Evolutionary conservation across 768 basidiomycete genomes (phyloP).

Genomic region (Pleurotus salmoneostramineus): DNA sequence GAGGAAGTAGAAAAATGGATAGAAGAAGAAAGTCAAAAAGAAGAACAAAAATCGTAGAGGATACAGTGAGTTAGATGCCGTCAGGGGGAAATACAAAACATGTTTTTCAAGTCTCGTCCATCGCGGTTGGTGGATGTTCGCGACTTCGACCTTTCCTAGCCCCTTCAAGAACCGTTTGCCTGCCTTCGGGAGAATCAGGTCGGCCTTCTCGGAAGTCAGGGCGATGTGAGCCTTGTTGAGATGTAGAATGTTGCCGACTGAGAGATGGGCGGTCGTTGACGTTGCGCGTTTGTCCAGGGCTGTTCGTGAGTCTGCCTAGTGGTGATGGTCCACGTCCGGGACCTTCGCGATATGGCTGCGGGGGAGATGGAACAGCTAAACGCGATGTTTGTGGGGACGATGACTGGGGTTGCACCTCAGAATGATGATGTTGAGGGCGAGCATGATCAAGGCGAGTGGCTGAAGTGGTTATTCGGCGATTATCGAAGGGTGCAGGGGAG

Average conservation of each 20-base stretch:
- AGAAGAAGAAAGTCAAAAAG: neutral
- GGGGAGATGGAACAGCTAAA: slow-evolving; percentile 27
- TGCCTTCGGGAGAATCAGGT: slow-evolving; percentile 2
- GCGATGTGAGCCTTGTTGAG: slow-evolving; percentile 8
- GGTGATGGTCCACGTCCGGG: slow-evolving; percentile 12
- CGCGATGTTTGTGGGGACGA: slow-evolving; percentile 21
- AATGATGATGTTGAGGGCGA: slow-evolving; percentile 17
- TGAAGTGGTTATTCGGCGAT: slow-evolving; percentile 45
- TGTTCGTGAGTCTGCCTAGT: neutral
- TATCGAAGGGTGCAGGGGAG: slow-evolving; percentile 48
- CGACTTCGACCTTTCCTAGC: slow-evolving; percentile 13
- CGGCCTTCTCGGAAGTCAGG: slow-evolving; percentile 7
- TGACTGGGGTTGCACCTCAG: slow-evolving; percentile 13
- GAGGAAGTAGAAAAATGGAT: too few relatives aligned
- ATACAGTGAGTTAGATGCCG: neutral
- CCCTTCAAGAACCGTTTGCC: neutral
- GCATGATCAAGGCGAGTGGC: slow-evolving; percentile 46
- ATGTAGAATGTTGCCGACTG: slow-evolving; percentile 19
- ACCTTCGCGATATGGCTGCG: slow-evolving; percentile 27
- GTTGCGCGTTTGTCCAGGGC: slow-evolving; percentile 4
- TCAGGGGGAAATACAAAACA: neutral
- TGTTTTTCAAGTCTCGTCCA: slow-evolving; percentile 10
- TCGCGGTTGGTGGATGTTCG: slow-evolving; percentile 15
- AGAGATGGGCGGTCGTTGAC: slow-evolving; percentile 21
- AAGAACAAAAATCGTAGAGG: neutral